Base-by-base conservation (phyloP, 1,284 basidiomycete genomes). In the Ganoderma lingzhi region DNA sequence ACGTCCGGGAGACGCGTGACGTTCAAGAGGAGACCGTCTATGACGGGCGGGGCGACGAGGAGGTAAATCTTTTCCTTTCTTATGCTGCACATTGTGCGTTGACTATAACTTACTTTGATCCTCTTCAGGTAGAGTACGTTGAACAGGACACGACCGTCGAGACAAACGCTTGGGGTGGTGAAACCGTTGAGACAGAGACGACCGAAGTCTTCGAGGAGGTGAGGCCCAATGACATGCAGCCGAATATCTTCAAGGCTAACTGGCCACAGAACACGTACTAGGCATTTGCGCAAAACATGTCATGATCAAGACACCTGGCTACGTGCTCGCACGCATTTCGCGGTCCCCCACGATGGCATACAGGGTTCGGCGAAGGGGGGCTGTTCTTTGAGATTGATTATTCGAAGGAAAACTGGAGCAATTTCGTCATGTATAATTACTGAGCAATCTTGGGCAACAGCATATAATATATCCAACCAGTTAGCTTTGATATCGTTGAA, bases 1-100 rank as follows among this genome's bases (percentile, higher is more conserved):
- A 42, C 39, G 59, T 61, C n/a, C n/a, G 10, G 19, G 56, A 61
- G 59, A 61, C 59, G 39, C 23, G 23, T 3, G 59, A 61, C 17
- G 14, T 42, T 39, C 12, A 42, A 61, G 41, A 61, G 23, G 59
- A 61, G 23, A 41, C 44, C 41, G 59, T 28, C 23, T 60, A 39
- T 37, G 59, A 42, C 59, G 12, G 10, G 28, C 37, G 39, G 39
- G 37, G 37, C 8, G 37, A 39, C 59, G 59, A 61, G 28, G 59
- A 61, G 59, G 59, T 61, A 15, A 14, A n/a, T 5, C 14, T 61
- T 12, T 44, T 8, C 32, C 14, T n/a, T 44, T 15, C 10, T 23
- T 42, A 15, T 30, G 15, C 14, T 15, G 30, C n/a, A 30, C 14
- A 10, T 17, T 17, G 12, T 28, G 6, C 8, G 10, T 15, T 17